Evolutionary conservation across 2,329 filamentous ascomycete species (phyloP), one percentile per base, ranked within the genome.

Genomic region (Pseudogymnoascus sp.): DNA sequence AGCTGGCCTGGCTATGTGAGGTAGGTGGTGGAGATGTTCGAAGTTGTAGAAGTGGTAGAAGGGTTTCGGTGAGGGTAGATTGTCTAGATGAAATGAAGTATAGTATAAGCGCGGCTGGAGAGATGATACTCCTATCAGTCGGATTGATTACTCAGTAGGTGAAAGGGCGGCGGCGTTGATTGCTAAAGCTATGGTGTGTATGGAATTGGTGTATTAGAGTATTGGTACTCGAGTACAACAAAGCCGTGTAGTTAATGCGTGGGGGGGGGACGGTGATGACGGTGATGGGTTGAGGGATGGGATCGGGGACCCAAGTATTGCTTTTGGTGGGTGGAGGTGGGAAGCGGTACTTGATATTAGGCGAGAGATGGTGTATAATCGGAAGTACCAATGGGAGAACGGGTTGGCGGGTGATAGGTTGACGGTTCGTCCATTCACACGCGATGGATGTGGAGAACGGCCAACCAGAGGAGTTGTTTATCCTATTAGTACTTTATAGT

Each of bases 141-240:
- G 43, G 21, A 53, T 53, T 53, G 46, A 53, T 53, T 53, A 53
- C 46, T 53, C 46, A 53, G 14, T 53, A 16, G 25, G 11, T 16
- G 14, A 23, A n/a, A 28, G 43, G 23, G 43, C 23, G 43, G 43
- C 43, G 43, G 23, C 43, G 43, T 53, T 53, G 43, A 53, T 53
- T 53, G 43, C 43, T 53, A 53, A 53, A 53, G 43, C 43, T 49
- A 14, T 16, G 25, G 23, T 53, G 46, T 53, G 42, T 53, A 28
- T 53, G 23, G 43, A 28, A 49, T 49, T 49, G 16, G 18, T 43
- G 40, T 21, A 12, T 43, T 12, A 11, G 18, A 4, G 18, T 23
- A 46, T 31, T 53, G 46, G 46, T 53, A 53, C 23, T 31, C 1
- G 46, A 28, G 23, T 25, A 53, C 37, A 9, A 16, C 14, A 2